phyloP scores from a whole-genome alignment of 148 eudicot genomes.

The Vaccinium darrowii region DNA sequence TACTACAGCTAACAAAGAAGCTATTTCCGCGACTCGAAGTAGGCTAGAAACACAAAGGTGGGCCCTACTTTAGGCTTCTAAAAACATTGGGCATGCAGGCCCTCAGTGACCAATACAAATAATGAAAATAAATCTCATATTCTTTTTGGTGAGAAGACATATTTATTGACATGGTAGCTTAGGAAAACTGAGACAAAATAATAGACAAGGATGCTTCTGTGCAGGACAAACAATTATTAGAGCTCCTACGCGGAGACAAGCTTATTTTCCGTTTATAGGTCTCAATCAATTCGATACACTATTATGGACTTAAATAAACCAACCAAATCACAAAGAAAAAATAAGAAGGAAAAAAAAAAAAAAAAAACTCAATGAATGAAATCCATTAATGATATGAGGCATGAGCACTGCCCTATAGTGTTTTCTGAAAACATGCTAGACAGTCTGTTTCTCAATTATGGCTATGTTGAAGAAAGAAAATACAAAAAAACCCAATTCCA shows the following conservation, averaged over 20 bases:
- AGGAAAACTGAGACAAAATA: conserved; percentile 29
- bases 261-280: conserved; percentile 29
- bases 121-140: background rate
- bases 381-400: background rate
- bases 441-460: background rate
- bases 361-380: background rate
- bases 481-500: too few species aligned
- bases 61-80: background rate
- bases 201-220: conserved; percentile 31
- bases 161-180: conserved; percentile 13
- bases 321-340: background rate
- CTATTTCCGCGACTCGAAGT: too few species aligned
- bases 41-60: background rate
- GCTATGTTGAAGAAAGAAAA: background rate
- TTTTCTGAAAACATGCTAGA: background rate
- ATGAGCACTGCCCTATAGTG: background rate
- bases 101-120: background rate
- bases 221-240: conserved; percentile 41
- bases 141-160: background rate
- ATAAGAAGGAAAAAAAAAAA: background rate
- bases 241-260: conserved; percentile 28
- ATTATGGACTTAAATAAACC: background rate
- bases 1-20: too few species aligned
- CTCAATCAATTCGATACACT: background rate
- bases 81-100: background rate